phyloP scores from a whole-genome alignment of 495 filamentous ascomycete genomes.

The Stereocaulon alpinum region DNA sequence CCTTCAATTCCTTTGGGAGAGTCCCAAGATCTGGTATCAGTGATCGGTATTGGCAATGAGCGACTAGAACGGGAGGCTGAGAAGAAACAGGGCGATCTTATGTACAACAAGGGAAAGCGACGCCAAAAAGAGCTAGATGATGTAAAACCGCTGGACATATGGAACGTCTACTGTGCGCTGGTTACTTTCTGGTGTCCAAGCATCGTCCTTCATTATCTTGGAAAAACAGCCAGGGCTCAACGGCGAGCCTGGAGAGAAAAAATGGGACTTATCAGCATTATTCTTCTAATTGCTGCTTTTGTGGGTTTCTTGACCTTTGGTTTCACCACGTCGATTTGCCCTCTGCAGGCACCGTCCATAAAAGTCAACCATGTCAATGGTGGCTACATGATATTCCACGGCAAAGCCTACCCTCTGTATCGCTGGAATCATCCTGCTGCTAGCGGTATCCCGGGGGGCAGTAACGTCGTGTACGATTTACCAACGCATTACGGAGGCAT shows the following conservation, averaged over 20 bases:
- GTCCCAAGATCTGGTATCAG: slow-evolving; percentile 29
- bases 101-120: slow-evolving; percentile 49
- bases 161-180: slow-evolving; percentile 89
- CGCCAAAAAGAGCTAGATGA: slow-evolving; percentile 56
- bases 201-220: slow-evolving; percentile 71
- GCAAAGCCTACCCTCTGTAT: slow-evolving; percentile 69
- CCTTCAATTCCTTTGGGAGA: slow-evolving; percentile 22
- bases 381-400: slow-evolving; percentile 95
- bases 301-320: slow-evolving; percentile 97
- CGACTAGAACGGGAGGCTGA: slow-evolving; percentile 38
- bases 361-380: slow-evolving; percentile 67
- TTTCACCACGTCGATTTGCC: slow-evolving; percentile 84
- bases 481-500: slow-evolving; percentile 68
- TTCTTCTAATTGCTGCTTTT: slow-evolving; percentile 73
- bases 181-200: slow-evolving; percentile 94
- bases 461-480: slow-evolving; percentile 80
- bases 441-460: slow-evolving; percentile 53
- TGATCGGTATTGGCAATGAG: slow-evolving; percentile 24
- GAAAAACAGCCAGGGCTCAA: slow-evolving; percentile 81
- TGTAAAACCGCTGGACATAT: slow-evolving; percentile 69
- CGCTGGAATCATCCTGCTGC: slow-evolving; percentile 68
- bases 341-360: slow-evolving; percentile 51
- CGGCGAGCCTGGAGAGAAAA: slow-evolving; percentile 98
- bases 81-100: slow-evolving; percentile 37
- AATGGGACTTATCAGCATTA: slow-evolving; percentile 92